Evolutionary conservation across 2,329 filamentous ascomycete species (phyloP), one percentile per base, ranked within the genome.

Genomic region (Phialocephala sp.): DNA sequence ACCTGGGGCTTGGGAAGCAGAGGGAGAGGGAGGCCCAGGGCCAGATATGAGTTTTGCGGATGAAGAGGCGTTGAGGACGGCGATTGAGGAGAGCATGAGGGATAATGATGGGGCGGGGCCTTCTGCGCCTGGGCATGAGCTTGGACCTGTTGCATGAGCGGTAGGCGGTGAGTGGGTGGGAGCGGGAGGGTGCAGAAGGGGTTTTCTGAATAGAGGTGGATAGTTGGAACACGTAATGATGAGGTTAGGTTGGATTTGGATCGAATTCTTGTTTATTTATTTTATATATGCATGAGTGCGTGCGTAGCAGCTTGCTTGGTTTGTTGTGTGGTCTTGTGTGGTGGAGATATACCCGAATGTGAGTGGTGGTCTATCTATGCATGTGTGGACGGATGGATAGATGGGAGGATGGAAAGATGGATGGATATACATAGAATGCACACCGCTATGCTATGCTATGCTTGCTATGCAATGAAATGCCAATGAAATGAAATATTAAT

Each of bases 71-170:
- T 70, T 89, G 65, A 82, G 77, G 69, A 77, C 75, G 69, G 86
- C 84, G 1, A 79, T 89, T 74, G 82, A 85, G 72, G 81, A 84
- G 77, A 89, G 86, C 66, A 72, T 88, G 77, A 82, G 77, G 43
- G 57, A 47, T 63, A 36, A 59, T 59, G 37, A 55, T 12, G 32
- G 50, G 47, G 62, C 41, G 50, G 27, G 50, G 2, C 18, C 50
- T 50, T 8, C 45, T 22, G 45, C 45, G 11, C 12, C 37, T 41
- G 37, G 37, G 3, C 15, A 41, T 12, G 37, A 8, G 3, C 15
- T 4, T 12, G 37, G 37, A 3, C 27, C 27, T 32, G 27, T 32
- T 32, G 27, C 27, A 32, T 32, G n/a, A 32, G 27, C 27, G 3
- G n/a, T 43, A n/a, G n/a, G 41, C 14, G 6, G 41, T 18, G 6